Evolutionary conservation across 179 eudicot species (phyloP).

Genomic region (Drosera spatulata): DNA sequence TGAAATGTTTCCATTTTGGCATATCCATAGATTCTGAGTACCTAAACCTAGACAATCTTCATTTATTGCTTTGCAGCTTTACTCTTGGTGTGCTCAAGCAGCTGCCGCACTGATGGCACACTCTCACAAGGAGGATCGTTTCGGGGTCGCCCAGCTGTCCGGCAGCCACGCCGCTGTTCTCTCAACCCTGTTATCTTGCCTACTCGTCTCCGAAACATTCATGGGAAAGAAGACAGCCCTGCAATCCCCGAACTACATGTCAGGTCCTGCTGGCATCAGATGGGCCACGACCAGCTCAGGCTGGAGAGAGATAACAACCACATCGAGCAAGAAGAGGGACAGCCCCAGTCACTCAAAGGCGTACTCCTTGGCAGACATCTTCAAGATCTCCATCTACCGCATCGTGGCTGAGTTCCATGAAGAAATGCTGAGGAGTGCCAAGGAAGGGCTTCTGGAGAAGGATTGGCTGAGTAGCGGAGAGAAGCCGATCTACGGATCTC

Average conservation of each 20-base stretch:
- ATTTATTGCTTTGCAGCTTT: slow-evolving; percentile 37
- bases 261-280: slow-evolving; percentile 63
- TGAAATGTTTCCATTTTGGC: no score
- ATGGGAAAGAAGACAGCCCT: slow-evolving; percentile 83
- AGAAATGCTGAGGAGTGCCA: slow-evolving; percentile 61
- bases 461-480: slow-evolving; percentile 47
- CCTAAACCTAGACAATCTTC: no score
- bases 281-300: slow-evolving; percentile 74
- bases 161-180: slow-evolving; percentile 73
- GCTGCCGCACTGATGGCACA: slow-evolving; percentile 56
- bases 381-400: slow-evolving; percentile 64
- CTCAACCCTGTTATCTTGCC: slow-evolving; percentile 58
- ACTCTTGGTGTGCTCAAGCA: slow-evolving; percentile 80
- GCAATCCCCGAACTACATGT: slow-evolving; percentile 26
- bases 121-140: slow-evolving; percentile 84
- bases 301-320: slow-evolving; percentile 42
- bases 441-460: slow-evolving; percentile 59
- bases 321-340: slow-evolving; percentile 45
- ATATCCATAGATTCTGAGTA: no score
- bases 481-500: slow-evolving; percentile 58
- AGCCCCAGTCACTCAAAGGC: slow-evolving; percentile 61
- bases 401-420: slow-evolving; percentile 67
- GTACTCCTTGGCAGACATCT: slow-evolving; percentile 67
- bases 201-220: slow-evolving; percentile 72
- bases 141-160: slow-evolving; percentile 89